Base-by-base conservation (phyloP, 257 asterid genomes). In the Craterostigma plantagineum region DNA sequence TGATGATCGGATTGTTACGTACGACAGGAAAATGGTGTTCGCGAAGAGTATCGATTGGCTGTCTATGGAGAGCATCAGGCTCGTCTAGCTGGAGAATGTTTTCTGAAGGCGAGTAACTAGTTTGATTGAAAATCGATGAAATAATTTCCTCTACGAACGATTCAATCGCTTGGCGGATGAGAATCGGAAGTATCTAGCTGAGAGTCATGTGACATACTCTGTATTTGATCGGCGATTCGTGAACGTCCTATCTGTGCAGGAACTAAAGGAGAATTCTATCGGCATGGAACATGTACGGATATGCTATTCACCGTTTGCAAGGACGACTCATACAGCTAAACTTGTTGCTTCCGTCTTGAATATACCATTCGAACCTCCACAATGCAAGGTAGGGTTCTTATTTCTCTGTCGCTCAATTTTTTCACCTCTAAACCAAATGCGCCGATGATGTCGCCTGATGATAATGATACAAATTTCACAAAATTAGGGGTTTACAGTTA, bases 221-320 rank as follows among this genome's bases (percentile, higher is more conserved):
- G 30, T 23, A 23, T 23, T 23, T 23, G 30, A 23, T 23, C 30
- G 30, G n/a, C 30, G 30, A 23, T 23, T 23, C 30, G 6, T 23
- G 30, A 23, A 23, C 6, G 6, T 23, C n/a, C 30, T 23, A 23
- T 23, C 30, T 41, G 3, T 64, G 61, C 69, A 87, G 93, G 80
- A 57, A 38, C 60, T 87, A 42, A 59, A 57, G 35, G 80, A 71
- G 44, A 69, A 66, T 52, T 52, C 55, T 9, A 52, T 66, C 17
- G 73, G 53, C 9, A 49, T 69, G 44, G 72, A 72, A 52, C 68
- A 74, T 53, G 81, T 87, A 34, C 65, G 98, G 27, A 79, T 87
- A 57, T 87, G 98, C 70, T 82, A 76, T 58, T 87, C 98, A 14
- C 98, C 95, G 16, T 87, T 87, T 66, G 66, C 95, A 39, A 87